Conservation (phyloP, 108 stramenopile genomes). For the Cyclotella kingstonii region DNA sequence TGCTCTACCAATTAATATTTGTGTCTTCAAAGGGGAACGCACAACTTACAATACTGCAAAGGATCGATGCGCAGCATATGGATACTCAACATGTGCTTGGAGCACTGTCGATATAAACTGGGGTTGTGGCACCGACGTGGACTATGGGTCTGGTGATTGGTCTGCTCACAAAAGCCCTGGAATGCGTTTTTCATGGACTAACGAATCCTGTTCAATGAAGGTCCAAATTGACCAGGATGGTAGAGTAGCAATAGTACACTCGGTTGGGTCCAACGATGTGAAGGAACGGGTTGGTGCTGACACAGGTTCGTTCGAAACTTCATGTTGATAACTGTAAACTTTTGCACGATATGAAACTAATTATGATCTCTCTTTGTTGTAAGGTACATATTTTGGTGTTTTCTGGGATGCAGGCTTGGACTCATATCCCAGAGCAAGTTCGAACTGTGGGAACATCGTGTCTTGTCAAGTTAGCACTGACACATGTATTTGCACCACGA, state of each 20-base stretch:
- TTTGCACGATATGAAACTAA: conserved; percentile 17
- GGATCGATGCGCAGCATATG: conserved; percentile 28
- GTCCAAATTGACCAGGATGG: conserved; percentile 55
- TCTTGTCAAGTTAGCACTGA: conserved; percentile 17
- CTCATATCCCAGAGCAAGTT: conserved; percentile 10
- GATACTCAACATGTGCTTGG: conserved; percentile 40
- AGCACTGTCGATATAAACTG: conserved; percentile 7
- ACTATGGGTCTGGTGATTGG: conserved; percentile 1
- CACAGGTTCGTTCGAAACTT: conserved; percentile 20
- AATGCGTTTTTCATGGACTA: conserved; percentile 49
- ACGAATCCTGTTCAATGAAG: conserved; percentile 32
- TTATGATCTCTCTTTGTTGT: conserved; percentile 4
- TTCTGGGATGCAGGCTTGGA: conserved; percentile 13
- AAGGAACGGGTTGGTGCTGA: conserved; percentile 16
- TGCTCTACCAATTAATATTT: conserved; percentile 15
- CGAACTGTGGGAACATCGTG: conserved; percentile 26
- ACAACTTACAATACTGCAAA: conserved; percentile 22
- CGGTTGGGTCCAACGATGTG: conserved; percentile 16
- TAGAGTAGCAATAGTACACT: conserved; percentile 52
- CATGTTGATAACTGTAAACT: no score
- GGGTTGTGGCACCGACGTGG: conserved; percentile 22
- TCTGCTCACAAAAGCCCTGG: conserved; percentile 11
- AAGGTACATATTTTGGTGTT: conserved; percentile 31
- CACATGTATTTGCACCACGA: conserved; percentile 18
- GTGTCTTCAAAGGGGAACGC: conserved; percentile 30